These are phyloP conservation scores for Nicotiana sylvestris DNA, from an alignment of 257 asterid species.

Conservation along the genomic window DNA sequence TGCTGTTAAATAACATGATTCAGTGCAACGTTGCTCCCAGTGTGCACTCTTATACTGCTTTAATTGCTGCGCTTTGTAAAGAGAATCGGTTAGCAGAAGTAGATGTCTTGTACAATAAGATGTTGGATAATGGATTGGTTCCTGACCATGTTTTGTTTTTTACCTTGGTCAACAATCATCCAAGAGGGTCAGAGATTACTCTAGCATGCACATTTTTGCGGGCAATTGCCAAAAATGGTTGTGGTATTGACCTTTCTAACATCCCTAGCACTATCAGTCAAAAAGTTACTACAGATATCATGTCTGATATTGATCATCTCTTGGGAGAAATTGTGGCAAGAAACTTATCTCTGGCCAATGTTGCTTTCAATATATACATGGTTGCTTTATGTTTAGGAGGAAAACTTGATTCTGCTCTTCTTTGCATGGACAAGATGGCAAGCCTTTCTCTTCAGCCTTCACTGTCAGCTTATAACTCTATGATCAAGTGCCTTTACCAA, in stretches of 20 bases:
- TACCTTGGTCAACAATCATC: too few relatives aligned
- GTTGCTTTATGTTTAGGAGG: too few relatives aligned
- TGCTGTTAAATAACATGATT: slow-evolving; percentile 35
- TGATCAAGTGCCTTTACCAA: slow-evolving; percentile 43
- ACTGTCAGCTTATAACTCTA: slow-evolving; percentile 50
- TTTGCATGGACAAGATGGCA: slow-evolving; percentile 44
- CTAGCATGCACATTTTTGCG: too few relatives aligned
- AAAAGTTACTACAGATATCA: slow-evolving; percentile 19
- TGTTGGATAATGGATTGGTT: too few relatives aligned
- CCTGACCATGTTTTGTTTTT: too few relatives aligned
- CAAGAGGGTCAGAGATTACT: too few relatives aligned
- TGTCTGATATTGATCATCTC: slow-evolving; percentile 21
- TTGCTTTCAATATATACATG: too few relatives aligned
- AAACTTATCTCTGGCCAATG: too few relatives aligned
- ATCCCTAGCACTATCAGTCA: not conserved
- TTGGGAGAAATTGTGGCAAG: too few relatives aligned
- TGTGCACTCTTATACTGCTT: slow-evolving; percentile 51
- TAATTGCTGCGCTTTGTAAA: slow-evolving; percentile 43
- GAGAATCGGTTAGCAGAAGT: slow-evolving; percentile 41
- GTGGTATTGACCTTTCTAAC: too few relatives aligned
- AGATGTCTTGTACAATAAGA: slow-evolving; percentile 22
- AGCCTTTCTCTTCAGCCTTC: slow-evolving; percentile 33
- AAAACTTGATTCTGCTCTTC: too few relatives aligned
- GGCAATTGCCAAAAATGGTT: too few relatives aligned
- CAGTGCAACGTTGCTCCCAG: slow-evolving; percentile 31